Base-by-base conservation (phyloP, 805 yeast genomes). In the Saccharomycopsis selenospora region DNA sequence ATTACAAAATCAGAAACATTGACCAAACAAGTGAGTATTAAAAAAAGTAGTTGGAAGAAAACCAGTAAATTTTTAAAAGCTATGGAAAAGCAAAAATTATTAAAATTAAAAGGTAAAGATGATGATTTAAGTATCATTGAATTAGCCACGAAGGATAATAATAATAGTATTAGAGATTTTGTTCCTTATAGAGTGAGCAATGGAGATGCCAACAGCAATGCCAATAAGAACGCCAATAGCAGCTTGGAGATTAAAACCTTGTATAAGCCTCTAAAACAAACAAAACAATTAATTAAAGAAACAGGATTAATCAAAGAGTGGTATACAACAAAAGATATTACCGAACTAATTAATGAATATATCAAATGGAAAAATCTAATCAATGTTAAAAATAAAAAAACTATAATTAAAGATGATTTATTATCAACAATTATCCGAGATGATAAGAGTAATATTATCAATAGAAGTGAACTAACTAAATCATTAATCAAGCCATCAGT, bases 11-110 rank as follows among this genome's bases (percentile, higher is more conserved):
- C 56, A 8, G 29, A 24, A 3, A 22, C 30, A 4, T 28, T 52
- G 2, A 59, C 67, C 3, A 62, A 66, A 24, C 64, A 66, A 45
- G 75, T 81, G 36, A 80, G 76, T 55, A 74, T 85, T 50, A 90
- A 89, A 63, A 83, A 79, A 59, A 80, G 96, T 0, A 77, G 89
- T 2, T 91, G 95, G 95, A 89, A 85, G 63, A 91, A 91, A 60
- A 79, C 91, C 3, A 75, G 89, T 11, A 90, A 89, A 62, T 88
- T 82, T 59, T 66, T 91, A 47, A 91, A 88, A 60, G 80, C 85
- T 4, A 87, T 90, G 81, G 96, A 86, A 55, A 91, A 88, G 61
- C 71, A 73, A 40, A 78, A 79, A 1, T 76, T 81, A 48, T 52
- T 93, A 20, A 79, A 79, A 49, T 62, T 82, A 23, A 87, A 89